Conservation (phyloP, 352 stramenopile genomes). For the Pythium folliculosum region DNA sequence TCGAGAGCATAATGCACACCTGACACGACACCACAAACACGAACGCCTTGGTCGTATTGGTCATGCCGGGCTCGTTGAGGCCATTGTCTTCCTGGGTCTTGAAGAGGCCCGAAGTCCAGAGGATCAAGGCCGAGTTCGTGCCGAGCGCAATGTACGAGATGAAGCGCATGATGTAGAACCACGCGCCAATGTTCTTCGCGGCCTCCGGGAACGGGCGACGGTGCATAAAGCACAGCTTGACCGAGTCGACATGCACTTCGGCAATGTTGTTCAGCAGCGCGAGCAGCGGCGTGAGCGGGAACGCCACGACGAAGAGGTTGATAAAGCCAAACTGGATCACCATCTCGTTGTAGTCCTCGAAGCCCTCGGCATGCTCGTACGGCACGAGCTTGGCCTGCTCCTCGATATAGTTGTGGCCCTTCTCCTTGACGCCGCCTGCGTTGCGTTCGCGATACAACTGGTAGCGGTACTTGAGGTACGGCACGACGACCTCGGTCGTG, state of each 20-base stretch:
- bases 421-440: constrained; percentile 8
- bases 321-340: constrained; percentile 96
- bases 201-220: constrained; percentile 77
- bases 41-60: constrained; percentile 48
- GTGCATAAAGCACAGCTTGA: constrained; percentile 82
- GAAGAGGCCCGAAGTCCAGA: constrained; percentile 84
- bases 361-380: constrained; percentile 82
- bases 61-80: constrained; percentile 37
- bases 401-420: constrained; percentile 80
- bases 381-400: constrained; percentile 79
- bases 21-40: constrained; percentile 74
- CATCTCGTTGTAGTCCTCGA: constrained; percentile 91
- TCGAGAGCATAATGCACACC: constrained; percentile 63
- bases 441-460: constrained; percentile 59
- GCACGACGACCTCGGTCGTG: constrained; percentile 85
- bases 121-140: constrained; percentile 79
- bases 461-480: constrained; percentile 81
- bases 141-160: constrained; percentile 80
- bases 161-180: constrained; percentile 85
- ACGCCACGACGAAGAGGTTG: constrained; percentile 93
- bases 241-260: constrained; percentile 89
- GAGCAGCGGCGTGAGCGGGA: constrained; percentile 91
- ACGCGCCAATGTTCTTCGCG: constrained; percentile 91
- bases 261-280: constrained; percentile 90
- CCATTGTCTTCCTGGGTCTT: constrained; percentile 19